Base-by-base conservation (phyloP, 306 rosid species). In the Pyrus pyrifolia region DNA sequence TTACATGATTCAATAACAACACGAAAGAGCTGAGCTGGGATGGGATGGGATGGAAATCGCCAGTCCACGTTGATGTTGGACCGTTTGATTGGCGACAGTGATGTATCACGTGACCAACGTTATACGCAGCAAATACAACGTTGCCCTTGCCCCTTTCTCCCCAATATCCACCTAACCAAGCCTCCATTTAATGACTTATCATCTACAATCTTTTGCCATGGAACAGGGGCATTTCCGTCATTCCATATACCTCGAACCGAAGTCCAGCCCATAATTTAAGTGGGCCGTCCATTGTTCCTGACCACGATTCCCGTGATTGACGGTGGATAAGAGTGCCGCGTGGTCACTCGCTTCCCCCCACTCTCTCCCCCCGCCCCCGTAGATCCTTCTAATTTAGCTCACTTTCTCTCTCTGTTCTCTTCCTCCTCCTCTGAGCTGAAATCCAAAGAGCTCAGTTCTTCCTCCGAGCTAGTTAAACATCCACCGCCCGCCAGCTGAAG, bases 221-320 rank as follows among this genome's bases (percentile, higher is more conserved):
- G 11, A 60, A 5, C 2, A 21, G n/a, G 66, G 66, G n/a, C 42
- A 31, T 52, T 38, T 53, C n/a, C 52, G 79, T 35, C 57, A 22
- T 67, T 9, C 2, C 6, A 17, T 0, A 62, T 0, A 29, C 46
- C 7, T 74, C 17, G 17, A 35, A 8, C 25, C 17, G 46, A 4
- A 19, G 25, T 33, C 40, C 40, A 63, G 12, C 44, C 63, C 42
- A 2, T 19, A 25, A 12, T 58, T 58, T 12, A 10, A n/a, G 10
- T 11, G 70, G 65, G 21, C 55, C 64, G 18, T 31, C 3, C 33
- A 8, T 4, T 5, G 4, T 10, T 18, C 23, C 77, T 18, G 7
- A 52, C 52, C 78, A 63, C 78, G 70, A 71, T 31, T 62, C 78
- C 85, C 87, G 82, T 86, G 85, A 86, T 81, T 81, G 74, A 60